Base-by-base conservation (phyloP, 805 yeast genomes). In the Ogataea corticis region DNA sequence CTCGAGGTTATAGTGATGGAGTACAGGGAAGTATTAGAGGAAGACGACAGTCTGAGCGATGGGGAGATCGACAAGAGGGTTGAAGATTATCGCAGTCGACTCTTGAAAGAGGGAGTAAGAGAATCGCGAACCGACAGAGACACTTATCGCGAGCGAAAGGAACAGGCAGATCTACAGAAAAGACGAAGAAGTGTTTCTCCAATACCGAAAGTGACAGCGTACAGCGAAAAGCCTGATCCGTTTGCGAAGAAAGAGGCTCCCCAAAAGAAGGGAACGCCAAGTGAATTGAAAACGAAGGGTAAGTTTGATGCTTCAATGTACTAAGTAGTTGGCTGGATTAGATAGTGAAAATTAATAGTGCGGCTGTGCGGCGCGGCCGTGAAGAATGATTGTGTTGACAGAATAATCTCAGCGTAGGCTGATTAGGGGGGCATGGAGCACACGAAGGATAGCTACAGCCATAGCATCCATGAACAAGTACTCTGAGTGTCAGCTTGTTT, bases 21-120 rank as follows among this genome's bases (percentile, higher is more conserved):
- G 35, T 67, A 73, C 21, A 54, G 82, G 17, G 85, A 79, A 40
- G 40, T 61, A 31, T 55, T 82, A 15, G 86, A 80, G 50, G 84
- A 79, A 21, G 65, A 69, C 7, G 61, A 56, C 9, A 68, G 63
- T 13, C 41, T 67, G 21, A 67, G 62, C 1, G 82, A 63, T 23
- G 64, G 59, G 0, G 68, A 61, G 28, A 65, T 71, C 12, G 73
- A 70, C 1, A 14, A 42, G 15, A 49, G 50, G 39, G 68, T 72
- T 16, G 46, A 54, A 7, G 57, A 50, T 10, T 67, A 50, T 34
- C 58, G 71, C 45, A 43, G 51, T n/a, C 39, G 37, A 7, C 36
- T 67, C 19, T 5, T 42, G 12, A 35, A 16, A 3, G 37, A 35
- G 10, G 15, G 30, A 19, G 13, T n/a, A 15, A 30, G 14, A 14